phyloP scores from a whole-genome alignment of 2,329 filamentous ascomycete species.

The Penicillium sp. region DNA sequence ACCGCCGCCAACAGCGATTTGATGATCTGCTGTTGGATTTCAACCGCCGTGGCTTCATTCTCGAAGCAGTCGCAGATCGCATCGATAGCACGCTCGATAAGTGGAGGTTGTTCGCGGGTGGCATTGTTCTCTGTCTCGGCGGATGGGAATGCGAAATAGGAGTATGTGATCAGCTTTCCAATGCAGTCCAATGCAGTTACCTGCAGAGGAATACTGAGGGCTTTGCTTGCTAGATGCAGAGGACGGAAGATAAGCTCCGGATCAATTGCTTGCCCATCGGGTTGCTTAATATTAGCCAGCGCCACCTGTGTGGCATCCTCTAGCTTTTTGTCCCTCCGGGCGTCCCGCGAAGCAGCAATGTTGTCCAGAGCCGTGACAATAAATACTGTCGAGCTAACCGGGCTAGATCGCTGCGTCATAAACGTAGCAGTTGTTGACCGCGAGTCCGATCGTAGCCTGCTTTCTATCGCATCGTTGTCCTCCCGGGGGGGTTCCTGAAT shows the following conservation, averaged over 20 bases:
- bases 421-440: constrained; percentile 57
- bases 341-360: constrained; percentile 89
- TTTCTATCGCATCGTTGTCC: constrained; percentile 23
- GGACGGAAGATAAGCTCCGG: constrained; percentile 91
- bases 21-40: constrained; percentile 96
- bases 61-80: constrained; percentile 99
- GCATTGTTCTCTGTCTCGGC: constrained; percentile 34
- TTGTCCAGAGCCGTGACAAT: constrained; percentile 89
- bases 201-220: constrained; percentile 78
- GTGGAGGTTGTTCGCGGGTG: constrained; percentile 55
- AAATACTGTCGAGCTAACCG: constrained; percentile 92
- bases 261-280: constrained; percentile 76
- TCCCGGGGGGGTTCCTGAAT: constrained; percentile 21
- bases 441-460: constrained; percentile 57
- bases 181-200: constrained; percentile 95
- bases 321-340: constrained; percentile 79
- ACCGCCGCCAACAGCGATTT: constrained; percentile 95
- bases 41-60: constrained; percentile 85
- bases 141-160: constrained; percentile 81
- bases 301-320: constrained; percentile 78
- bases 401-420: constrained; percentile 55
- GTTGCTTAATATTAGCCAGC: constrained; percentile 79
- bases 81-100: constrained; percentile 97
- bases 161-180: constrained; percentile 97
- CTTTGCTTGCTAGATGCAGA: constrained; percentile 83